These are phyloP conservation scores for Wallemia ichthyophaga DNA, from an alignment of 1,284 basidiomycete species.

Conservation along the genomic window DNA sequence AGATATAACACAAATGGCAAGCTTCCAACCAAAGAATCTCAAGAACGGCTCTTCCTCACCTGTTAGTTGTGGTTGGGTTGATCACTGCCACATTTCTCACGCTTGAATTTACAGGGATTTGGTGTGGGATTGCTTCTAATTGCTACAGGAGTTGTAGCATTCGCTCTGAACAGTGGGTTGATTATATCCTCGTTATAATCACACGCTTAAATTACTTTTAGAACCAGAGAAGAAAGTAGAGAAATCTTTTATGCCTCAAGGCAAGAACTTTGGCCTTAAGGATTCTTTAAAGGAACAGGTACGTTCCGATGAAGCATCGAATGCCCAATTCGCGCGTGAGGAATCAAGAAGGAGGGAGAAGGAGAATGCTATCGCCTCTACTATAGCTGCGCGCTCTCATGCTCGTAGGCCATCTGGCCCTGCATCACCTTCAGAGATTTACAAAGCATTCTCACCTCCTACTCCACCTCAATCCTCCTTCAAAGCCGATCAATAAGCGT, in stretches of 20 bases:
- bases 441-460: background rate
- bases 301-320: background rate
- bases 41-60: background rate
- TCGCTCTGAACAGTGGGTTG: background rate
- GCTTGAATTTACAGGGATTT: background rate
- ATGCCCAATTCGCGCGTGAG: background rate
- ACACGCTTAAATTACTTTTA: background rate
- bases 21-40: slow-evolving; percentile 1
- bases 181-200: background rate
- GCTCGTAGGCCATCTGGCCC: background rate
- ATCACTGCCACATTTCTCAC: background rate
- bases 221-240: background rate
- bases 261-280: background rate
- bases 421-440: background rate
- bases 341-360: background rate
- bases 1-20: background rate
- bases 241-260: background rate
- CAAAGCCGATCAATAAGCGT: background rate
- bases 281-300: background rate
- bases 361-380: background rate
- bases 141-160: background rate
- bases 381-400: background rate
- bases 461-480: background rate
- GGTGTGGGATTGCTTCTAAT: background rate
- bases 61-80: background rate